Evolutionary conservation across 2,329 filamentous ascomycete genomes (phyloP), one percentile per base, ranked within the genome.

Genomic region (Bretziella fagacearum): DNA sequence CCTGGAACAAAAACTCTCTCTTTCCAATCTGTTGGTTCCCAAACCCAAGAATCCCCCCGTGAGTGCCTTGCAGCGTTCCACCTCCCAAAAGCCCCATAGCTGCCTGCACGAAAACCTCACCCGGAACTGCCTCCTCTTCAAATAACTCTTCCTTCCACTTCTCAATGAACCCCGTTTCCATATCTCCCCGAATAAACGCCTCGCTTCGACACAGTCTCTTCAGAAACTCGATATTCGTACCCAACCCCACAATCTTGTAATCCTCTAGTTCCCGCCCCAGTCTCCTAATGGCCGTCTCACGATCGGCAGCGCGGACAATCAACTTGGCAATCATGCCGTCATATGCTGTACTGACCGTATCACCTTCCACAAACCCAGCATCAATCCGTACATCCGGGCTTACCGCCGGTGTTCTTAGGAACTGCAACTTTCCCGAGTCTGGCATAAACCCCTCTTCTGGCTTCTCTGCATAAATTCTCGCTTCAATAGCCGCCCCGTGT

Each of bases 281-380:
- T 61, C 84, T 93, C 50, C 83, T 78, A 43, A 98, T 80, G 3
- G 87, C 84, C 22, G 82, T 80, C 58, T 81, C 74, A 51, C 91
- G 74, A 48, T 81, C 81, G 13, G 76, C 73, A 1, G 84, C 91
- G 49, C 84, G 76, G 4, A 96, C 85, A 55, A 98, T 98, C 45
- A 98, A 73, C 65, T 98, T 98, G 37, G 91, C 84, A 54, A 98
- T 94, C 91, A 98, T 98, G 23, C 91, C 91, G 56, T 98, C 91
- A 62, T 98, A 98, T 47, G 91, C 84, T 50, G 89, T 84, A 0
- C 87, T 93, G 2, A 98, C 84, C 52, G 85, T 84, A 59, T 94
- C 89, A 22, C 91, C 91, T 54, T 86, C 73, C 23, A 87, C 75
- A 60, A 96, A 96, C 1, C 91, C 91, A 39, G 87, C 86, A 57